These are phyloP conservation scores for Penicillium ochrochloron DNA, from an alignment of 495 filamentous ascomycete species.

Conservation along the genomic window DNA sequence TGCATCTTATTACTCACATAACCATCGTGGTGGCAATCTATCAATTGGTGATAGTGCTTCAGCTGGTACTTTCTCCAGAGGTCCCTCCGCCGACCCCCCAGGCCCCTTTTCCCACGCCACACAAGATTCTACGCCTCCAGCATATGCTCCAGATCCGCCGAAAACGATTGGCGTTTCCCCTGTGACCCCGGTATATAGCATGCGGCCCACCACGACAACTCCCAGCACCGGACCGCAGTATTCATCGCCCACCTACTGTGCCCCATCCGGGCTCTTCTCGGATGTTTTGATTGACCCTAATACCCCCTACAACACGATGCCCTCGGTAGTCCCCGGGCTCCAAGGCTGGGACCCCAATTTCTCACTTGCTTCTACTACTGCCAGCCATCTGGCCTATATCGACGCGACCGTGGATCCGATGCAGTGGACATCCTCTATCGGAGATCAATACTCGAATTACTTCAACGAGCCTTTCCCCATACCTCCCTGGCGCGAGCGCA, in stretches of 20 bases:
- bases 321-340: conserved; percentile 49
- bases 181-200: conserved; percentile 26
- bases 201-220: conserved; percentile 22
- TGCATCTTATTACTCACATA: conserved; percentile 44
- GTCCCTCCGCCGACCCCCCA: conserved; percentile 44
- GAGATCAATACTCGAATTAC: conserved; percentile 56
- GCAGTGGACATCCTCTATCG: conserved; percentile 48
- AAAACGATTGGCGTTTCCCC: conserved; percentile 29
- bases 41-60: conserved; percentile 42
- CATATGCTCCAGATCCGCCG: conserved; percentile 20
- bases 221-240: conserved; percentile 27
- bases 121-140: conserved; percentile 33
- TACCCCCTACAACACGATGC: conserved; percentile 52
- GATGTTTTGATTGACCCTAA: conserved; percentile 45
- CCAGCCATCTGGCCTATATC: conserved; percentile 46
- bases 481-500: conserved; percentile 58
- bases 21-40: conserved; percentile 28
- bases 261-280: conserved; percentile 29
- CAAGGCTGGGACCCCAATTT: conserved; percentile 55
- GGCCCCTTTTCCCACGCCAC: conserved; percentile 30
- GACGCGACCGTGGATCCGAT: conserved; percentile 45
- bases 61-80: conserved; percentile 41
- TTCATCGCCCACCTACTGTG: conserved; percentile 29
- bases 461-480: conserved; percentile 50
- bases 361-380: conserved; percentile 48